Evolutionary conservation across 345 rosid genomes (phyloP), one percentile per base, ranked within the genome.

Genomic region (Sonneratia caseolaris): DNA sequence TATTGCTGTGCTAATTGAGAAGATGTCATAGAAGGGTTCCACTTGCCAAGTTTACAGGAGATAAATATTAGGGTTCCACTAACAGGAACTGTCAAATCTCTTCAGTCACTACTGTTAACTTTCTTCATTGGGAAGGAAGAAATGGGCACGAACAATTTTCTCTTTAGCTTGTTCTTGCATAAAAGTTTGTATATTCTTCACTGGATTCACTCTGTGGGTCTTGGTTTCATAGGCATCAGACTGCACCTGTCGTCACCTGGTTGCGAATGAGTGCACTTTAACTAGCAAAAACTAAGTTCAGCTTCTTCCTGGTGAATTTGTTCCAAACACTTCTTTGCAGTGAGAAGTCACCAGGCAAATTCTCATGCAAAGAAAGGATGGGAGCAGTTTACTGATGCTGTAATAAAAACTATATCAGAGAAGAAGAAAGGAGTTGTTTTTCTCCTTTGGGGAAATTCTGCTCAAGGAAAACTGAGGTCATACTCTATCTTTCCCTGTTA

Each of bases 281-380:
- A 57, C 64, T 22, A 18, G 64, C 32, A n/a, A 22, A 57, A 57
- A 22, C 36, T 24, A 61, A 8, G 65, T 22, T 27, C 15, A 2
- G 36, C 36, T 61, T 61, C 65, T 61, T 22, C 11, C 13, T 61
- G 14, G 37, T 61, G 36, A 27, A 11, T 24, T 1, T 22, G 65
- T 18, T 59, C 38, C 38, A 32, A 13, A 62, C 37, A 62, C 43
- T 72, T 71, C 43, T 55, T 51, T 82, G 71, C 83, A 95, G 99
- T 95, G 56, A 85, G 91, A 83, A 81, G 83, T 70, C 88, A 86
- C 68, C 96, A 95, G 81, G 96, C 97, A 24, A 90, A 90, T 71
- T 95, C 99, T 73, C 99, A 95, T 79, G 92, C 97, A 43, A 92
- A 86, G 85, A 90, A 90, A 86, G 99, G 99, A 77, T 95, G 99